phyloP scores from a whole-genome alignment of 176 grass and related monocot species.

The Cymbopogon citratus region DNA sequence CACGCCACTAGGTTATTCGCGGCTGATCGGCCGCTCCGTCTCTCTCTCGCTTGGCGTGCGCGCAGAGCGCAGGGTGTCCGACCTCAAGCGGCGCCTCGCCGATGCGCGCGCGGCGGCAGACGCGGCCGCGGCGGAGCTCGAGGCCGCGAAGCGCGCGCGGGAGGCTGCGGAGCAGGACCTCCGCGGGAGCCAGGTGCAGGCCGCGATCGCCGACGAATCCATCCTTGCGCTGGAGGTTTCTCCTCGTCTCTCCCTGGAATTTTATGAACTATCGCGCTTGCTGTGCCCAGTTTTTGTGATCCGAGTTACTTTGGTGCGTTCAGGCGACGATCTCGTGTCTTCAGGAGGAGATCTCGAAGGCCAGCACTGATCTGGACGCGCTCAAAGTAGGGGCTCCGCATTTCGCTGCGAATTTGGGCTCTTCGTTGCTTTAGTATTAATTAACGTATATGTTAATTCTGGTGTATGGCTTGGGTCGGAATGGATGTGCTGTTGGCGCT shows the following conservation, averaged over 20 bases:
- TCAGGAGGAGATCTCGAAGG: slow-evolving; percentile 55
- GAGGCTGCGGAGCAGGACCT: slow-evolving; percentile 60
- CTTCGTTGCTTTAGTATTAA: not conserved
- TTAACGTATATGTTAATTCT: not conserved
- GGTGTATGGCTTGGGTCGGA: not conserved
- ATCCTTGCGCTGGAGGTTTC: slow-evolving; percentile 49
- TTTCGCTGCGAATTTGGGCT: not conserved
- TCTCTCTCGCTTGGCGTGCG: not conserved
- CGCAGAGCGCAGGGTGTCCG: slow-evolving; percentile 58
- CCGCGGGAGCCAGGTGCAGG: slow-evolving; percentile 46
- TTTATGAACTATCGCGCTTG: not conserved
- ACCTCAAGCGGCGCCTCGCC: slow-evolving; percentile 53
- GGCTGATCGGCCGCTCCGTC: not conserved
- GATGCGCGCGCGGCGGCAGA: slow-evolving; percentile 31
- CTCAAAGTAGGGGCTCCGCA: slow-evolving; percentile 42
- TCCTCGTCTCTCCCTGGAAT: not conserved
- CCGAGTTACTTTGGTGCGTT: not conserved
- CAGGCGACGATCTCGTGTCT: slow-evolving; percentile 48
- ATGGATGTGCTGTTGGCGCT: slow-evolving; percentile 15
- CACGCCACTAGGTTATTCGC: not conserved
- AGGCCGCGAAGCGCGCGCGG: slow-evolving; percentile 44
- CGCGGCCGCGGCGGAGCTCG: slow-evolving; percentile 41
- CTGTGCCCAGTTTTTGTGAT: not conserved
- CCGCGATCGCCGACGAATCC: slow-evolving; percentile 43
- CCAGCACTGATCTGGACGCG: slow-evolving; percentile 38